Conservation (phyloP, 345 rosid genomes). For the Gossypium longicalyx region DNA sequence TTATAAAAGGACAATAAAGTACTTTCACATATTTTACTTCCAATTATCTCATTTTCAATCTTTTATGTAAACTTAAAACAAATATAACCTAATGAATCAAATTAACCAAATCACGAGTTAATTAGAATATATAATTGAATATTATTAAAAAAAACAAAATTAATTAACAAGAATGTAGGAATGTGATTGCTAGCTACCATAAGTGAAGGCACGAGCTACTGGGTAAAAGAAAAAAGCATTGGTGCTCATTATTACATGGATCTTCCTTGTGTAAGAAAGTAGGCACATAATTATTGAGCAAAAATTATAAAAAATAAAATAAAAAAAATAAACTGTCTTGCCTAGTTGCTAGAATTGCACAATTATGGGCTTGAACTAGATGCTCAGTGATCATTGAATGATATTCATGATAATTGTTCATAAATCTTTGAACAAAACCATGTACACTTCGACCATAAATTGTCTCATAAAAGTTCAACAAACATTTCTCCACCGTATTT, state of each 20-base stretch:
- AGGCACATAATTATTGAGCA: not conserved
- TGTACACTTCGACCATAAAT: not conserved
- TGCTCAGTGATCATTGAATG: not conserved
- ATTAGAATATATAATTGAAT: not conserved
- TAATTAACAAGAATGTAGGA: not conserved
- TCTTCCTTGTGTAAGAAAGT: conserved; percentile 1
- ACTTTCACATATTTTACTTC: no score
- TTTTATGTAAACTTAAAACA: no score
- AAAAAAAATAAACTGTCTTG: not conserved
- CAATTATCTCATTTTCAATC: no score
- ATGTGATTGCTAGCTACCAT: not conserved
- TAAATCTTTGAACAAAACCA: not conserved
- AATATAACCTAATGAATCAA: not conserved
- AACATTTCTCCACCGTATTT: not conserved
- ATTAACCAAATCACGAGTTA: not conserved
- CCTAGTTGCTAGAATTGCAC: not conserved
- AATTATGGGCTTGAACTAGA: not conserved
- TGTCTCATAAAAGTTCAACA: not conserved
- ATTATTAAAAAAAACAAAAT: not conserved
- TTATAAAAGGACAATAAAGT: no score
- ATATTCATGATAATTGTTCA: not conserved
- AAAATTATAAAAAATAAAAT: not conserved
- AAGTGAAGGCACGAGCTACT: not conserved
- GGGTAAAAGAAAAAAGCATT: not conserved
- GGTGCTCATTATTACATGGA: not conserved